Conservation (phyloP, 2,329 filamentous ascomycete genomes). For the Fusarium kyushuense region DNA sequence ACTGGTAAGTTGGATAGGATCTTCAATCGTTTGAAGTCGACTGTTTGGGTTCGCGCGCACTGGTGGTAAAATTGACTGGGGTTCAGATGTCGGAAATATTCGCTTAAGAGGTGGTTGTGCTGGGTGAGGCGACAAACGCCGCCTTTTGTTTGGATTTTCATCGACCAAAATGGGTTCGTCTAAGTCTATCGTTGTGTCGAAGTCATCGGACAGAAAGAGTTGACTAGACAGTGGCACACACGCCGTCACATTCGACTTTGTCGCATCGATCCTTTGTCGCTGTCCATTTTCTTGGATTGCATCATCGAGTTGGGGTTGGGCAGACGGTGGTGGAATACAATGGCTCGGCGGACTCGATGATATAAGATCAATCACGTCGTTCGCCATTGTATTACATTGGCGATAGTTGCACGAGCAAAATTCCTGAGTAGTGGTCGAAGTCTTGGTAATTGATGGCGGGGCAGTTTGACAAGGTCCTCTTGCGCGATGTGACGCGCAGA, state of each 20-base stretch:
- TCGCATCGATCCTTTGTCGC: background rate
- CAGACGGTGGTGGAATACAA: conserved; percentile 6
- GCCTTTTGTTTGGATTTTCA: conserved; percentile 48
- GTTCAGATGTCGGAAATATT: conserved; percentile 16
- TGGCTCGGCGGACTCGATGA: conserved; percentile 52
- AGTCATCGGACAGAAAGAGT: conserved; percentile 52
- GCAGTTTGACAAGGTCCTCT: conserved; percentile 1
- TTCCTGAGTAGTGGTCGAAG: conserved; percentile 3
- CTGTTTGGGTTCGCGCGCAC: conserved; percentile 17
- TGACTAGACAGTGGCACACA: conserved; percentile 12
- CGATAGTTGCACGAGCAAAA: background rate
- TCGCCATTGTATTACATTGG: conserved; percentile 45
- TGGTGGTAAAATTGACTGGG: conserved; percentile 12
- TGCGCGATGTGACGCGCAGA: conserved; percentile 41
- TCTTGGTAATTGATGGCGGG: conserved; percentile 16
- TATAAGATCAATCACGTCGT: conserved; percentile 53
- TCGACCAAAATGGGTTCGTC: conserved; percentile 47
- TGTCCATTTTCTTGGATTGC: background rate
- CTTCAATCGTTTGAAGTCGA: conserved; percentile 13
- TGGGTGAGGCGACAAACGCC: conserved; percentile 45
- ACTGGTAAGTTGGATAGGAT: conserved; percentile 55
- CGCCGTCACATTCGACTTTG: background rate
- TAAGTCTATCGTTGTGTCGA: conserved; percentile 56
- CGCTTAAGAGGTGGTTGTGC: conserved; percentile 34
- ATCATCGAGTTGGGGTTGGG: background rate